Conservation (phyloP, 345 rosid genomes). For the Murraya koenigii region DNA sequence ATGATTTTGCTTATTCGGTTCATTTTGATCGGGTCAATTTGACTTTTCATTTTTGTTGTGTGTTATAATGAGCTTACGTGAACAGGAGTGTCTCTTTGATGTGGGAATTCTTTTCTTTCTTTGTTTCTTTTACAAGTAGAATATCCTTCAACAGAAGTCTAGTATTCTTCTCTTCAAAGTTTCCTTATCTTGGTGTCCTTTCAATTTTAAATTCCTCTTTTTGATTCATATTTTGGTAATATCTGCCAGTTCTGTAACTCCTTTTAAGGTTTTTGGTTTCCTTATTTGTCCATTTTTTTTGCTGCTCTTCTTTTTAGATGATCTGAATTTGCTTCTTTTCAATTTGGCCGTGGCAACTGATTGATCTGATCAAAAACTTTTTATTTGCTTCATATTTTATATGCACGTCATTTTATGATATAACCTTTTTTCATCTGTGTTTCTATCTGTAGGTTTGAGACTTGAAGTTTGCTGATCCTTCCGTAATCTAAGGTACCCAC, state of each 20-base stretch:
- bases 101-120: constrained; percentile 37
- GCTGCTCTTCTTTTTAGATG: constrained; percentile 9
- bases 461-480: constrained; percentile 43
- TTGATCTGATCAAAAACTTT: not conserved
- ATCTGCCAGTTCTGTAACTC: constrained; percentile 9
- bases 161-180: constrained; percentile 43
- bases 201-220: not conserved
- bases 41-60: constrained; percentile 4
- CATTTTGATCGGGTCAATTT: constrained; percentile 30
- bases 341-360: not conserved
- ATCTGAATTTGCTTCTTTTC: constrained; percentile 17
- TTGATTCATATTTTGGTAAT: not conserved
- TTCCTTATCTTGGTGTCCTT: constrained; percentile 16
- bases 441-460: constrained; percentile 47
- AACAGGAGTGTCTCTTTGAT: constrained; percentile 33
- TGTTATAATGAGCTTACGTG: constrained; percentile 41
- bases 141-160: constrained; percentile 38
- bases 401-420: not conserved
- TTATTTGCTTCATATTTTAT: not conserved
- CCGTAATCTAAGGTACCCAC: constrained; percentile 25
- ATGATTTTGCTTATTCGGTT: constrained; percentile 23
- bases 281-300: constrained; percentile 2
- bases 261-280: constrained; percentile 14
- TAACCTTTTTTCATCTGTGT: not conserved
- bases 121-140: constrained; percentile 37